Conservation (phyloP, 2,329 filamentous ascomycete species). For the Alternaria sp. region DNA sequence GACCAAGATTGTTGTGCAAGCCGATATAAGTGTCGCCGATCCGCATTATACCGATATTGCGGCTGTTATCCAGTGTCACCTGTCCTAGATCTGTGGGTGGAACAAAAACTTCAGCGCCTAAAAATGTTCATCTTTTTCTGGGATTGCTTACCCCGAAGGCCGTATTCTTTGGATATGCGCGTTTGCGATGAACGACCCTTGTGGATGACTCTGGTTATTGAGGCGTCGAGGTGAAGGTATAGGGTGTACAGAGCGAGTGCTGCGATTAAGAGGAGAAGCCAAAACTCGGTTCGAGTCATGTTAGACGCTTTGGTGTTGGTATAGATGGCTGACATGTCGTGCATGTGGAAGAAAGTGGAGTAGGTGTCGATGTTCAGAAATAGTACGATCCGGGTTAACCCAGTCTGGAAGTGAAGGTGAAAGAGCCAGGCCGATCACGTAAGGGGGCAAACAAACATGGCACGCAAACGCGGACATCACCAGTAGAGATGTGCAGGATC, state of each 20-base stretch:
- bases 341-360: neutral
- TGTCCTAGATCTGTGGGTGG: too few relatives aligned
- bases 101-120: neutral
- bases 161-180: neutral
- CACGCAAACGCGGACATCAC: neutral
- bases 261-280: neutral
- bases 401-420: neutral
- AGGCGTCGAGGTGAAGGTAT: neutral
- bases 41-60: too few relatives aligned
- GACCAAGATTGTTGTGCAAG: neutral
- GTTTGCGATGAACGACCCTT: neutral
- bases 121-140: neutral
- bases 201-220: neutral
- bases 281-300: neutral
- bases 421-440: neutral
- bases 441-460: neutral
- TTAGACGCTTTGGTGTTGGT: neutral
- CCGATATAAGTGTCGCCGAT: neutral
- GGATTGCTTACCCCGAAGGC: neutral
- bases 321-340: neutral
- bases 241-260: neutral
- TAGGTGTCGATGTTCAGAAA: neutral
- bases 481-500: neutral
- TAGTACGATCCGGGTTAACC: neutral
- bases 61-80: too few relatives aligned